phyloP scores from a whole-genome alignment of 306 rosid genomes.

The Citrullus colocynthis region DNA sequence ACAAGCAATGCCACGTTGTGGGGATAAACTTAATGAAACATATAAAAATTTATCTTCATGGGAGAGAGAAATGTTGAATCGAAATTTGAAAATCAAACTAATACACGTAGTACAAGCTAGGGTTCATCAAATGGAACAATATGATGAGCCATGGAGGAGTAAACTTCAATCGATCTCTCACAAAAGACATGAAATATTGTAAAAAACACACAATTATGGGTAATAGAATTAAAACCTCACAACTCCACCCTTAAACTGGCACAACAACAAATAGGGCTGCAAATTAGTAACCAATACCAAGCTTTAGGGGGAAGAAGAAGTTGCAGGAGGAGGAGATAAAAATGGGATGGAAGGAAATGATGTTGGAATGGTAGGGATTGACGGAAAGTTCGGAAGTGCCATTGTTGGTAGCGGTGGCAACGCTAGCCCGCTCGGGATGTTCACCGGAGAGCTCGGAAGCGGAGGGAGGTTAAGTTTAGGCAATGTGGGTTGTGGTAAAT shows the following conservation, averaged over 20 bases:
- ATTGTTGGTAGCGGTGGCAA: not conserved
- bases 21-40: no score
- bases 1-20: no score
- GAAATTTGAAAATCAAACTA: not conserved
- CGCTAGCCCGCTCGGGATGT: not conserved
- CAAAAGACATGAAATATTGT: not conserved
- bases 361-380: not conserved
- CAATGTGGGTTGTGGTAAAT: conserved; percentile 5
- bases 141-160: not conserved
- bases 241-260: not conserved
- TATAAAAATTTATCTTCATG: no score
- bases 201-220: not conserved
- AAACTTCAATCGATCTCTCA: not conserved
- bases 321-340: conserved; percentile 8
- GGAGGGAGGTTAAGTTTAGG: not conserved
- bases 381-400: not conserved
- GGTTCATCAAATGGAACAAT: not conserved
- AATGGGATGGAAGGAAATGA: conserved; percentile 2
- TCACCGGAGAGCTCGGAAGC: not conserved
- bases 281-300: not conserved
- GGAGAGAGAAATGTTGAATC: not conserved
- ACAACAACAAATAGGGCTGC: not conserved
- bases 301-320: conserved; percentile 6
- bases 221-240: not conserved
- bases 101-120: not conserved